Base-by-base conservation (phyloP, 2,329 filamentous ascomycete genomes). In the Akanthomyces dipterigenus region DNA sequence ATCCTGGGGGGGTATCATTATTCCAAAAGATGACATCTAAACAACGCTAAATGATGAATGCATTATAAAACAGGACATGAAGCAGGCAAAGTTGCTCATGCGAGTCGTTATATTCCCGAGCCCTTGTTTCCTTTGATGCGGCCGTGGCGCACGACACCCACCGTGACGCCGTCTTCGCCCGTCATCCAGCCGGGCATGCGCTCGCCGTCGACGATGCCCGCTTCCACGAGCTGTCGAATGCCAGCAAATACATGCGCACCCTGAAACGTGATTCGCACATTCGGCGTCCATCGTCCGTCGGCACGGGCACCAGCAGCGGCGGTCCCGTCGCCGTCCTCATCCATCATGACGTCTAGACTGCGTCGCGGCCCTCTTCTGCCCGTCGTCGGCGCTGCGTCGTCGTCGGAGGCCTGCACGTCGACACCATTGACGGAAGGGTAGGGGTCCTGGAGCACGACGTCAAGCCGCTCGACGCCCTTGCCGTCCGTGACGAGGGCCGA, bases 161-260 rank as follows among this genome's bases (percentile, higher is more conserved):
- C 80, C 58, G 89, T 95, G 5, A 95, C 86, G 0, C 87, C 89
- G 49, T 91, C 89, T 69, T 96, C 91, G 2, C 91, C 92, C 1
- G 91, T 95, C 87, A 96, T 88, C 91, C 91, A 96, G 0, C 89
- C 89, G 0, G 92, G 91, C 88, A 96, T 93, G 60, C 79, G 83
- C 68, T 87, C 82, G 1, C 90, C 88, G 70, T 96, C 86, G 28
- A 96, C 78, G 55, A 90, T 80, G 0, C 90, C 91, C 18, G 84
- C 76, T 72, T 96, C 91, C 0, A 93, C 88, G 36, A 96, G 79
- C 68, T 88, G 85, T 53, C 90, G 82, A 26, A 96, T 80, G 0
- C 92, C 92, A 0, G 88, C 87, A 75, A 96, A 93, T 3, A 96
- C 86, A 70, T 96, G 90, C 0, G 81, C 73, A 0, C 92, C 92